Conservation (phyloP, 306 rosid species). For the Canavalia ensiformis region DNA sequence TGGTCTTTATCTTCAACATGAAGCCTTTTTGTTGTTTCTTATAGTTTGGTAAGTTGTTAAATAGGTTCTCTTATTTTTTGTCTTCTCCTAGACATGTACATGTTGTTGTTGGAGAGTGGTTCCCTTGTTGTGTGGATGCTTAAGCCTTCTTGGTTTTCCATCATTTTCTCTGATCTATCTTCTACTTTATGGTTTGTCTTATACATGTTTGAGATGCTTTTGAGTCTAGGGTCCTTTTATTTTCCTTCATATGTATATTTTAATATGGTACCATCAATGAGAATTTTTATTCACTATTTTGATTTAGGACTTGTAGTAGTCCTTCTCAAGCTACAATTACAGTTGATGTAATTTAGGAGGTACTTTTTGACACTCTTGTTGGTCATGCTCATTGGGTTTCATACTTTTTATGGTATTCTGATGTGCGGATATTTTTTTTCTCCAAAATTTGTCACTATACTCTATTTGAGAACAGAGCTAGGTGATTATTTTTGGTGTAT, state of each 20-base stretch:
- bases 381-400: slow-evolving; percentile 43
- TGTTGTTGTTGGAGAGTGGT: slow-evolving; percentile 52
- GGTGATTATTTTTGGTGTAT: slow-evolving; percentile 41
- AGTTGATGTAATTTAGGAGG: slow-evolving; percentile 13
- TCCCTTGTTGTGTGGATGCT: slow-evolving; percentile 46
- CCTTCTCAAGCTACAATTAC: slow-evolving; percentile 35
- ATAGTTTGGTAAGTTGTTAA: slow-evolving; percentile 72
- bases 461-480: slow-evolving; percentile 56
- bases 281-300: slow-evolving; percentile 38
- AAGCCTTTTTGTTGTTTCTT: slow-evolving; percentile 60
- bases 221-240: slow-evolving; percentile 39
- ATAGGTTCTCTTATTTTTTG: slow-evolving; percentile 51
- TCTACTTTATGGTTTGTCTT: slow-evolving; percentile 39
- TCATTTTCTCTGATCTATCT: slow-evolving; percentile 44
- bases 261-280: slow-evolving; percentile 29
- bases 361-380: slow-evolving; percentile 37
- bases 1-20: slow-evolving; percentile 60
- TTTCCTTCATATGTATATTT: slow-evolving; percentile 39
- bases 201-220: slow-evolving; percentile 9
- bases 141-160: slow-evolving; percentile 45
- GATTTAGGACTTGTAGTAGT: slow-evolving; percentile 34
- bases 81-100: slow-evolving; percentile 45
- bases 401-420: slow-evolving; percentile 43
- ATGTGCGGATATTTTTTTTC: slow-evolving; percentile 18
- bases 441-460: slow-evolving; percentile 47